Conservation (phyloP, 169 alveolate genomes). For the Neospora caninum region DNA sequence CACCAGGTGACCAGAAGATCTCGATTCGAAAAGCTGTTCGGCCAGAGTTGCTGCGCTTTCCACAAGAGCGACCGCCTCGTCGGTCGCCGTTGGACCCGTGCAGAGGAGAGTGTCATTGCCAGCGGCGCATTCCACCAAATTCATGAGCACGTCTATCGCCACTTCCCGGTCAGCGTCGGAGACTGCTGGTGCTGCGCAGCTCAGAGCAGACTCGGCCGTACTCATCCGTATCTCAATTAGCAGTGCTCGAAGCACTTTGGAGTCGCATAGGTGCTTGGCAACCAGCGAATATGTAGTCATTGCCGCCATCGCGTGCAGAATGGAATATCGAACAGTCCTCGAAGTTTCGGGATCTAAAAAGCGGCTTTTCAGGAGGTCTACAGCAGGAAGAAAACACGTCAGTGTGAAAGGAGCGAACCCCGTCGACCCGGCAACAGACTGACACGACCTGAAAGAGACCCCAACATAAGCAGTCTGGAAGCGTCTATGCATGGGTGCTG, state of each 20-base stretch:
- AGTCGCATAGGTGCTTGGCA: background rate
- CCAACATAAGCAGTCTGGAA: background rate
- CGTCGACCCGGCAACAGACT: background rate
- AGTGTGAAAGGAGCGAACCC: background rate
- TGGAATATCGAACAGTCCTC: background rate
- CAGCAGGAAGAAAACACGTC: background rate
- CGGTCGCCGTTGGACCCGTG: background rate
- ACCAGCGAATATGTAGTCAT: background rate
- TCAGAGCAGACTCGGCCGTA: background rate
- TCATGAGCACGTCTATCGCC: background rate
- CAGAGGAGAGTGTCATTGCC: background rate
- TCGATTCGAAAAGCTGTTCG: background rate
- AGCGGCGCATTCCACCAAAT: background rate
- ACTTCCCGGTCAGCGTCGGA: background rate
- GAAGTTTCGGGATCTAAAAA: background rate
- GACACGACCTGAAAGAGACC: background rate
- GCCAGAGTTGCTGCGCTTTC: background rate
- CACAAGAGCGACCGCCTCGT: background rate
- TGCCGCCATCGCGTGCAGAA: background rate
- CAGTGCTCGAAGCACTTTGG: background rate
- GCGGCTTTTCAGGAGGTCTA: background rate
- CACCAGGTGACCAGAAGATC: background rate
- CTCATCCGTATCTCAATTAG: background rate
- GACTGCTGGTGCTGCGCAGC: background rate
- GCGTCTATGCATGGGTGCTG: no score